Evolutionary conservation across 2,329 filamentous ascomycete genomes (phyloP), one percentile per base, ranked within the genome.

Genomic region (Xylaria arbuscula): DNA sequence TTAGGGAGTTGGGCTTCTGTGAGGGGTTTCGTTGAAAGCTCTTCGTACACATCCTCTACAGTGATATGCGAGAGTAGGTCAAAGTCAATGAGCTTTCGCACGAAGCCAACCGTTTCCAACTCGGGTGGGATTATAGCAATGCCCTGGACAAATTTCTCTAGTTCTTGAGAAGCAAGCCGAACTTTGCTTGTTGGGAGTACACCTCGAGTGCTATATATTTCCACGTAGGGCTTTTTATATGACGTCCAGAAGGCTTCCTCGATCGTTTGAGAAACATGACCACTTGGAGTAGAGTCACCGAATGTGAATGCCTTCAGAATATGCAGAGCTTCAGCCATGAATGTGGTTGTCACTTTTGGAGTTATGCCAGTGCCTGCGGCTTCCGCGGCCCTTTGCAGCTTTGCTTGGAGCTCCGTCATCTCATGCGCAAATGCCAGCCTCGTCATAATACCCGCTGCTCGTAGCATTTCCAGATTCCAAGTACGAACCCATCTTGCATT

Each of bases 191-290:
- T 97, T n/a, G 92, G 89, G 62, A 98, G 84, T 7, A 99, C 90
- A 64, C 97, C 97, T 67, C 91, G 89, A 22, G 92, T 97, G 1
- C 94, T 98, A 72, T 97, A 90, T 7, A 98, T 87, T 76, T 98
- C 94, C 66, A 98, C 93, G 0, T 89, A 91, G 2, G 93, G 89
- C 71, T 91, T 91, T 77, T 89, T 91, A 76, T 92, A 96, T 70
- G 93, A 94, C 42, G 90, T 97, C 96, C 96, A 99, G 78, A 99
- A 99, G 0, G 94, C 93, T 80, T 98, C 93, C 76, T 98, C 94
- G 62, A 99, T 93, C 69, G 93, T 91, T 76, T 93, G 89, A 0
- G 94, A 93, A 22, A 98, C 92, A 68, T 92, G 87, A 0, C 87
- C 87, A 70, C 92, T 97, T 1, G 96, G 96, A 0, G 97, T 98